phyloP scores from a whole-genome alignment of 371 early-diverging fungal species.

The Mortierella sp. region DNA sequence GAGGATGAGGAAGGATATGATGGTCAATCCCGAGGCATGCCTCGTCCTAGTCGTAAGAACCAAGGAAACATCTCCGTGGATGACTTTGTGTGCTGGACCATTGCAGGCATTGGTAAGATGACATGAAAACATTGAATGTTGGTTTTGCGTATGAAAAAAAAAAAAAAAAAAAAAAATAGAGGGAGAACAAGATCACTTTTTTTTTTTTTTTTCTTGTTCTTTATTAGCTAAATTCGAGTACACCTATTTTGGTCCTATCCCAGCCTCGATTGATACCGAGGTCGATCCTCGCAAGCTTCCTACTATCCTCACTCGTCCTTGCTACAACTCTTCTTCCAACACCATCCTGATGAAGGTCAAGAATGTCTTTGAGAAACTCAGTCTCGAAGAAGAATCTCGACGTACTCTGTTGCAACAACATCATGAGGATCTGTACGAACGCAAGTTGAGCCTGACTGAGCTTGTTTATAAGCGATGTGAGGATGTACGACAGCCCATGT shows the following conservation, averaged over 20 bases:
- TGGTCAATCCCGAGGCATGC: slow-evolving; percentile 4
- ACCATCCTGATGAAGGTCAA: slow-evolving; percentile 48
- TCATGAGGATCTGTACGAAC: slow-evolving; percentile 22
- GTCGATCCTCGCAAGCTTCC: slow-evolving; percentile 44
- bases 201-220: slow-evolving; percentile 19
- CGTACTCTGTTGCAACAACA: not conserved
- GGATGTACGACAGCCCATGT: slow-evolving; percentile 30
- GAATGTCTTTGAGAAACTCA: slow-evolving; percentile 49
- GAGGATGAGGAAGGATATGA: slow-evolving; percentile 14
- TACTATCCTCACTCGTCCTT: slow-evolving; percentile 24
- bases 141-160: too few relatives aligned
- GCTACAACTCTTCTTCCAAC: slow-evolving; percentile 39
- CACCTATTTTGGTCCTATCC: slow-evolving; percentile 56
- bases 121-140: too few relatives aligned
- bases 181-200: slow-evolving; percentile 12
- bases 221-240: slow-evolving; percentile 60
- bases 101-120: slow-evolving; percentile 67
- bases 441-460: slow-evolving; percentile 25
- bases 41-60: slow-evolving; percentile 1
- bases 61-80: slow-evolving; percentile 54
- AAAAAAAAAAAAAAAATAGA: too few relatives aligned
- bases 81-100: slow-evolving; percentile 82
- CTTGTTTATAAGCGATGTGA: slow-evolving; percentile 30
- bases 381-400: slow-evolving; percentile 24
- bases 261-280: slow-evolving; percentile 31